Base-by-base conservation (phyloP, 306 rosid genomes). In the Vicia sativa region DNA sequence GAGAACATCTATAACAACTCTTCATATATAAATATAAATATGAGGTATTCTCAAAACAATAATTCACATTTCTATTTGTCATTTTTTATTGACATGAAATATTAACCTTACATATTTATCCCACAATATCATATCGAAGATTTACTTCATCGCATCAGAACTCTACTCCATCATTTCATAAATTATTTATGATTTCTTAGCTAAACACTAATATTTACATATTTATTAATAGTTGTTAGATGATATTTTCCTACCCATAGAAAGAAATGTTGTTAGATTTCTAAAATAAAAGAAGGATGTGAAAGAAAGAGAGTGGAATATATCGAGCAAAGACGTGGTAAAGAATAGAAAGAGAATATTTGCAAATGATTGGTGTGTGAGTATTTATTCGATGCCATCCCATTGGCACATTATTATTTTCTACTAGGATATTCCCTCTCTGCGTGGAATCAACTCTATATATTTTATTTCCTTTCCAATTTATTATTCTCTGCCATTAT, bases 391-490 rank as follows among this genome's bases (percentile, higher is more conserved):
- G 39, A 62, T 71, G 68, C 67, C 73, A 80, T 62, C 59, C 6
- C 0, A 29, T 63, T 25, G 37, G 86, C 74, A 76, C 76, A 64
- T 70, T 19, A 50, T 50, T 54, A 54, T 54, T 54, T 16, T 25
- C 18, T 2, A 54, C 60, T 54, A 52, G 89, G 29, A 85, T 83
- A 86, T 84, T 79, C 86, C 74, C 64, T 48, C 72, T n/a, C 38
- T 50, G 71, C 66, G 76, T 59, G 50, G 70, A 68, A 68, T 56
- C 77, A 78, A 67, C 75, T 70, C 67, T 9, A 19, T 52, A 13
- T 66, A 11, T 58, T 19, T 52, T 23, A 0, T 44, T 61, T 34
- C 53, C n/a, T 66, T 23, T 16, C 29, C 26, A 39, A 45, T 57
- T 73, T 59, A 45, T 35, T 75, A 76, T 68, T 66, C 57, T 39